Evolutionary conservation across 352 stramenopile species (phyloP).

Genomic region (Phytopythium vexans): DNA sequence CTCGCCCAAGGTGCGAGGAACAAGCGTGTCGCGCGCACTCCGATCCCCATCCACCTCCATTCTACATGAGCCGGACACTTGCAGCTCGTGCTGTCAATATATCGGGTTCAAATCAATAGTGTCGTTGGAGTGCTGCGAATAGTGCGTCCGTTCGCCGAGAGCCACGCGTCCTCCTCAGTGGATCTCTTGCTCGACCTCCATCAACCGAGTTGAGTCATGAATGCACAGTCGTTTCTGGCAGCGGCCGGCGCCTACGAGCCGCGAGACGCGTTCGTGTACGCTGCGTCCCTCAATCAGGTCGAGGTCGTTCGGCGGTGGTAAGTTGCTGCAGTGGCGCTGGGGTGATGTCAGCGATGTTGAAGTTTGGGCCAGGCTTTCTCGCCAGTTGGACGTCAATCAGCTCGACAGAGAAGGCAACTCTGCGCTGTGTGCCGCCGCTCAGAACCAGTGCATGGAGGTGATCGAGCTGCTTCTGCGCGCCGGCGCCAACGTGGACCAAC

Average conservation of each 20-base stretch:
- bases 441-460: constrained; percentile 59
- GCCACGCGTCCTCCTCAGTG: no score
- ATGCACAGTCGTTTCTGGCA: not conserved
- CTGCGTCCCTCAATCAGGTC: constrained; percentile 62
- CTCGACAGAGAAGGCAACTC: constrained; percentile 45
- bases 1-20: constrained; percentile 63
- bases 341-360: not conserved
- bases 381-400: constrained; percentile 39
- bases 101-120: not conserved
- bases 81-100: not conserved
- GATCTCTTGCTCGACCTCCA: no score
- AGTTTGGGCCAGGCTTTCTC: constrained; percentile 32
- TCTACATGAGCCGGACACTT: constrained; percentile 1
- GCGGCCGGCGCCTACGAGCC: constrained; percentile 27
- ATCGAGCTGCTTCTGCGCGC: constrained; percentile 44
- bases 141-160: not conserved
- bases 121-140: not conserved
- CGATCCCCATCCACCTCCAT: constrained; percentile 67
- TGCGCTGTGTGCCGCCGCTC: constrained; percentile 46
- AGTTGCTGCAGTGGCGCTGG: not conserved
- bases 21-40: constrained; percentile 64
- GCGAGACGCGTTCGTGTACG: constrained; percentile 60
- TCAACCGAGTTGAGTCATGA: not conserved
- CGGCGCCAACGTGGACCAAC: constrained; percentile 35
- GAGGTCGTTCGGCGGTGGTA: constrained; percentile 55